Conservation (phyloP, 139 green algal genomes). For the Chara braunii region DNA sequence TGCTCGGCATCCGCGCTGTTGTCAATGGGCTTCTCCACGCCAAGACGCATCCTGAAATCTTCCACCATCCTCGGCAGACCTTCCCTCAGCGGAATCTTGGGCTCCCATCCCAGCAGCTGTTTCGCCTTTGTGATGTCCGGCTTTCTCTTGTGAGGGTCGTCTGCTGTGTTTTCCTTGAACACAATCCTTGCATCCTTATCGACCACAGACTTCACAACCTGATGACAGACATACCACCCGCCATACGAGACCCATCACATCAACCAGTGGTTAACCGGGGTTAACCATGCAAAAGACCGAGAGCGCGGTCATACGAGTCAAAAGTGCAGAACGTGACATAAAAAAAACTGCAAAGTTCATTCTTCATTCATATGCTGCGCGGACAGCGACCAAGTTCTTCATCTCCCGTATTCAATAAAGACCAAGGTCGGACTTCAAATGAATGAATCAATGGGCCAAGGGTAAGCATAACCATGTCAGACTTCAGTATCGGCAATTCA, state of each 20-base stretch:
- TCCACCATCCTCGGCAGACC: conserved; percentile 86
- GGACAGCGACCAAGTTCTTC: no score
- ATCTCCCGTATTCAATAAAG: no score
- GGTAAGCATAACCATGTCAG: no score
- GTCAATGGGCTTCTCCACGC: no score
- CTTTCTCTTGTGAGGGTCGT: conserved; percentile 79
- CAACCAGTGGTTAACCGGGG: background rate
- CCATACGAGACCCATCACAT: background rate
- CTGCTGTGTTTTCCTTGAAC: conserved; percentile 87
- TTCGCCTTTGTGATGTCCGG: conserved; percentile 59
- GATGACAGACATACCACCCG: conserved; percentile 14
- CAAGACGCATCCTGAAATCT: conserved; percentile 87
- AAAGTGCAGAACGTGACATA: no score
- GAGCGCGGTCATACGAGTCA: no score
- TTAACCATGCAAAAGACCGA: background rate
- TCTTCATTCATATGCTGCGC: no score
- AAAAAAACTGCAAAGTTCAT: no score
- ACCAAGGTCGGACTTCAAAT: no score
- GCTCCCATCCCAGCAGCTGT: conserved; percentile 81
- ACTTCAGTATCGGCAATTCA: no score
- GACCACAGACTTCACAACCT: conserved; percentile 75
- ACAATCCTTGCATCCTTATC: conserved; percentile 66
- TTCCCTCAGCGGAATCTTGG: conserved; percentile 76
- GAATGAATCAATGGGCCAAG: no score
- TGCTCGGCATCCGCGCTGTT: no score